Conservation (phyloP, 805 yeast species). For the Geotrichum ghanense region DNA sequence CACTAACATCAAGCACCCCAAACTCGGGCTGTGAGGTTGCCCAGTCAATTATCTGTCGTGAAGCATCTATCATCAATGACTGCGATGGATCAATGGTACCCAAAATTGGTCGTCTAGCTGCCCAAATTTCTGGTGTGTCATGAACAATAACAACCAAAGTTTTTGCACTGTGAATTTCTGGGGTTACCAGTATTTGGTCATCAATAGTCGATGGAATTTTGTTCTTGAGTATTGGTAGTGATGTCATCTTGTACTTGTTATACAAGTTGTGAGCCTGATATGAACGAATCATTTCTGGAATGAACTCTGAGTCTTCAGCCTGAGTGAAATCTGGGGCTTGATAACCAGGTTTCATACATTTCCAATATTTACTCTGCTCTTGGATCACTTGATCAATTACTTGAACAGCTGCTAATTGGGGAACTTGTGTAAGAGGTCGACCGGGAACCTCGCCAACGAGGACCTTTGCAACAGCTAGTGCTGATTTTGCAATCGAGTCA, state of each 20-base stretch:
- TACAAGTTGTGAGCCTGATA: slow-evolving; percentile 49
- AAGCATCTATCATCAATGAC: slow-evolving; percentile 66
- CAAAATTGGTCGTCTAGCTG: slow-evolving; percentile 63
- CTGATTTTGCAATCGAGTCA: slow-evolving; percentile 82
- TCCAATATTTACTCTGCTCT: slow-evolving; percentile 81
- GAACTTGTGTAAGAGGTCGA: slow-evolving; percentile 49
- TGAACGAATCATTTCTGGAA: slow-evolving; percentile 54
- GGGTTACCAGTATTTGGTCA: slow-evolving; percentile 60
- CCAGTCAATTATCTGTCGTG: slow-evolving; percentile 63
- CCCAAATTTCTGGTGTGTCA: slow-evolving; percentile 92
- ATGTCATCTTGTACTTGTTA: slow-evolving; percentile 45
- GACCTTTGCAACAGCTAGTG: slow-evolving; percentile 83
- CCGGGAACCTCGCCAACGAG: slow-evolving; percentile 94
- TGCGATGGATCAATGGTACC: slow-evolving; percentile 68
- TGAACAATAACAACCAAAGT: slow-evolving; percentile 64
- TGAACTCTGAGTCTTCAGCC: neutral
- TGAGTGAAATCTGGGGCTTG: slow-evolving; percentile 5
- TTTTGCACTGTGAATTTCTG: slow-evolving; percentile 47
- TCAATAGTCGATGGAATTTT: slow-evolving; percentile 39
- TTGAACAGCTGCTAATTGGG: slow-evolving; percentile 66
- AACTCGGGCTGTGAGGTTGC: slow-evolving; percentile 38
- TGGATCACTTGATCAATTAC: slow-evolving; percentile 72
- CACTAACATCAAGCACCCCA: slow-evolving; percentile 75
- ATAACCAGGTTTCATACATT: slow-evolving; percentile 62
- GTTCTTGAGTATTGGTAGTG: slow-evolving; percentile 49